Base-by-base conservation (phyloP, 164 flowering plant genomes). In the Macadamia integrifolia region DNA sequence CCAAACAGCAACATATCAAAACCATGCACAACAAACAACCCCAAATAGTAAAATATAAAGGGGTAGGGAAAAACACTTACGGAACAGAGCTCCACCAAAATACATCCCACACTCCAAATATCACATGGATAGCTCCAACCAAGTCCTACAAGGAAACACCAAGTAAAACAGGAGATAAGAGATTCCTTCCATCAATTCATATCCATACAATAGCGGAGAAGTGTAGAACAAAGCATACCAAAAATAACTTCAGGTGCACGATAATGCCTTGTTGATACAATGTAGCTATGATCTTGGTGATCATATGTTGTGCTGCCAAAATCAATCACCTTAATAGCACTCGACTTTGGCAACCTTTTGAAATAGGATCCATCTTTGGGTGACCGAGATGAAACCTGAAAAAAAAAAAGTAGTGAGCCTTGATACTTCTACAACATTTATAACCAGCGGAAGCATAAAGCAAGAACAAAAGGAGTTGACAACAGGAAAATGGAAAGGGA, bases 51-150 rank as follows among this genome's bases (percentile, higher is more conserved):
- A 35, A 35, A 2, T 2, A 35, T 6, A 6, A 32, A n/a, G 17
- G 17, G 30, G 28, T 4, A 31, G 28, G 1, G 23, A 23, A 11
- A 13, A 6, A 18, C 29, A 58, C 82, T 29, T 86, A 90, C 93
- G 65, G 96, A 80, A 77, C 97, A 88, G 13, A 90, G 68, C 69
- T 90, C 97, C 58, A 88, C 92, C 64, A 90, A 61, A 46, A 90
- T 90, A 56, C 97, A 90, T 1, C 93, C 97, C 50, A 85, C 76
- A 64, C 97, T 90, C 97, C 97, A 90, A 14, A 90, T 58, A 63
- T 90, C 97, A 80, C 97, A 90, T 1, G 97, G 87, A 57, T 78
- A 86, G 62, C 85, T 86, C 96, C 96, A 90, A n/a, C 93, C 96
- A 65, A 79, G 86, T 2, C 93, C 96, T 90, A 46, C 4, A 28